Evolutionary conservation across 768 basidiomycete species (phyloP).

Genomic region (Asterophora parasitica): DNA sequence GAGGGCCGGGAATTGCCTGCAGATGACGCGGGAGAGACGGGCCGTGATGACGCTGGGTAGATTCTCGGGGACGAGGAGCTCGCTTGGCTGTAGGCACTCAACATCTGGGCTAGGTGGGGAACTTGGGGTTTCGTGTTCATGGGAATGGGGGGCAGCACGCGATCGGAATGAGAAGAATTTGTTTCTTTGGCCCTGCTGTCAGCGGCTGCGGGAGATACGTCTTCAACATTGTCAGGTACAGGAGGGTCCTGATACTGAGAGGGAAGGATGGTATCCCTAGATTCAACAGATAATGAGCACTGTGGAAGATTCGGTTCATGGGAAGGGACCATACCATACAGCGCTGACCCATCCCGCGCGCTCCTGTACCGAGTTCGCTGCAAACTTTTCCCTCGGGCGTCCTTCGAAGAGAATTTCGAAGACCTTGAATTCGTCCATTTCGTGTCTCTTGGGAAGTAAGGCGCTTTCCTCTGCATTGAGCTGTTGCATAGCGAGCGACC

Average conservation of each 20-base stretch:
- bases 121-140: slow-evolving; percentile 3
- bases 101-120: not conserved
- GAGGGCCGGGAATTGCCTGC: slow-evolving; percentile 13
- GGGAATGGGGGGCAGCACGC: slow-evolving; percentile 30
- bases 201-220: not conserved
- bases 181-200: not conserved
- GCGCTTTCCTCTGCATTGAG: slow-evolving; percentile 40
- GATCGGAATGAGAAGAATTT: slow-evolving; percentile 21
- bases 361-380: slow-evolving; percentile 53
- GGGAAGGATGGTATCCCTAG: slow-evolving; percentile 57
- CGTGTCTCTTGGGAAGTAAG: slow-evolving; percentile 32
- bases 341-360: slow-evolving; percentile 72
- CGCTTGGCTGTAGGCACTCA: not conserved
- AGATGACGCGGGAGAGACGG: slow-evolving; percentile 18
- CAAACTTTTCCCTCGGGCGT: slow-evolving; percentile 52
- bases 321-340: slow-evolving; percentile 49
- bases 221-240: not conserved
- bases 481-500: slow-evolving; percentile 44
- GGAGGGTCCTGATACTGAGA: slow-evolving; percentile 23
- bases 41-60: slow-evolving; percentile 21
- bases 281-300: not conserved
- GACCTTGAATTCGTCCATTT: slow-evolving; percentile 42
- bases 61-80: slow-evolving; percentile 21
- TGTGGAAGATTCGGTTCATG: not conserved
- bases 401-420: slow-evolving; percentile 66